Evolutionary conservation across 164 flowering plant genomes (phyloP).

Genomic region (Pachysandra terminalis): DNA sequence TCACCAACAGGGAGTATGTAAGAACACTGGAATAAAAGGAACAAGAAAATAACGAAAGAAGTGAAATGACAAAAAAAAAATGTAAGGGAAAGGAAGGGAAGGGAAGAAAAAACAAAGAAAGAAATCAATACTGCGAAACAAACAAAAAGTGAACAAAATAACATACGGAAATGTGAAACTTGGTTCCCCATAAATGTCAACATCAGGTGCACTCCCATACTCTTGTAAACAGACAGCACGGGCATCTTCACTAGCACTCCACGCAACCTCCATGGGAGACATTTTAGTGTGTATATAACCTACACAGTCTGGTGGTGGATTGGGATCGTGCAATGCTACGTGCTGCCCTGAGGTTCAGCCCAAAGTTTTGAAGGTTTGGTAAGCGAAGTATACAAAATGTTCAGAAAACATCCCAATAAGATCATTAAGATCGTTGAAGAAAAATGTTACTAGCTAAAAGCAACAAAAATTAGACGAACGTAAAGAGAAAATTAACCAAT

Average conservation of each 20-base stretch:
- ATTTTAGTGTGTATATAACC: conserved; percentile 84
- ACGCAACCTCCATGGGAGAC: conserved; percentile 84
- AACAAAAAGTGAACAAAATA: not conserved
- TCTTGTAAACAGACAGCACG: conserved; percentile 70
- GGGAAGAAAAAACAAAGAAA: not conserved
- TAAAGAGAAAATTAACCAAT: conserved; percentile 55
- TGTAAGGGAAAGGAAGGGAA: no score
- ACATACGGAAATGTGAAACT: conserved; percentile 86
- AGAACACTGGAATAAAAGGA: not conserved
- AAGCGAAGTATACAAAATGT: conserved; percentile 3
- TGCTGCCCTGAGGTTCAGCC: conserved; percentile 84
- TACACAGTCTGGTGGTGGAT: conserved; percentile 71
- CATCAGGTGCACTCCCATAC: conserved; percentile 87
- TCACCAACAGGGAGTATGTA: no score
- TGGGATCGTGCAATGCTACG: conserved; percentile 89
- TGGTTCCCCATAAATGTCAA: conserved; percentile 83
- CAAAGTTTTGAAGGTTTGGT: conserved; percentile 14
- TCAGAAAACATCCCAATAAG: not conserved
- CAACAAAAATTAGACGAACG: not conserved
- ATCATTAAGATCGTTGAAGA: not conserved
- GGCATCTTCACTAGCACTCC: conserved; percentile 87
- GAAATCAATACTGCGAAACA: not conserved
- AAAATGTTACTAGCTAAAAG: not conserved
- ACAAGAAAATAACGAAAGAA: not conserved
- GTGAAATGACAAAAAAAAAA: not conserved